Evolutionary conservation across 2,329 filamentous ascomycete species (phyloP).

Genomic region (Pochonia chlamydosporia): DNA sequence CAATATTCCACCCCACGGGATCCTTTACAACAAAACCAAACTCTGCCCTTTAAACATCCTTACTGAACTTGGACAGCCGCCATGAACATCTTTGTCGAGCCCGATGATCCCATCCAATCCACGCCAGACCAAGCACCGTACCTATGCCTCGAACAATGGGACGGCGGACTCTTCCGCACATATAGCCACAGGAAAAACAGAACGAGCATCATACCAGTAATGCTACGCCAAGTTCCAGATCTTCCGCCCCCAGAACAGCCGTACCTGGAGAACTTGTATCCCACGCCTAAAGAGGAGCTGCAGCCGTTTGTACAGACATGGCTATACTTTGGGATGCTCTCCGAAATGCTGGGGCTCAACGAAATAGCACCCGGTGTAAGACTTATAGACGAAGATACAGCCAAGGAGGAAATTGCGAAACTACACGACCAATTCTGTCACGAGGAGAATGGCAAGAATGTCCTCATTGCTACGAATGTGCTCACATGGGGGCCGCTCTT

Average conservation of each 20-base stretch:
- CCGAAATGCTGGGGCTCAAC: conserved; percentile 23
- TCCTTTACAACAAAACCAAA: not conserved
- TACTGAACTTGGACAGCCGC: not conserved
- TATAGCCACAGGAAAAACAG: conserved; percentile 17
- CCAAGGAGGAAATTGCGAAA: conserved; percentile 9
- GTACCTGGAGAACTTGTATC: conserved; percentile 12
- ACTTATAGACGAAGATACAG: conserved; percentile 8
- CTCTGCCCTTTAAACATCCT: not conserved
- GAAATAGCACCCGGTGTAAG: conserved; percentile 11
- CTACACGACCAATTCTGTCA: conserved; percentile 10
- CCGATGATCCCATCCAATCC: conserved; percentile 12
- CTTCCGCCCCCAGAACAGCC: conserved; percentile 4
- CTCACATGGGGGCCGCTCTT: conserved; percentile 6
- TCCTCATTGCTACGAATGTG: conserved; percentile 5
- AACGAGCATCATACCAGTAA: conserved; percentile 5
- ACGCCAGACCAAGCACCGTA: conserved; percentile 14
- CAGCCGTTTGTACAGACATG: conserved; percentile 25
- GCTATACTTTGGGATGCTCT: conserved; percentile 25
- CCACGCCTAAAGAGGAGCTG: conserved; percentile 15
- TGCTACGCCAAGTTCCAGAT: conserved; percentile 4
- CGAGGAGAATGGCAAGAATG: conserved; percentile 4
- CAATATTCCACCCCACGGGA: not conserved
- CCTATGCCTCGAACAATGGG: conserved; percentile 18
- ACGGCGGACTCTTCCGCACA: conserved; percentile 18
- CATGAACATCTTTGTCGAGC: conserved; percentile 17